Evolutionary conservation across 208 protist genomes (phyloP).

Genomic region (Angomonas ambiguus): DNA sequence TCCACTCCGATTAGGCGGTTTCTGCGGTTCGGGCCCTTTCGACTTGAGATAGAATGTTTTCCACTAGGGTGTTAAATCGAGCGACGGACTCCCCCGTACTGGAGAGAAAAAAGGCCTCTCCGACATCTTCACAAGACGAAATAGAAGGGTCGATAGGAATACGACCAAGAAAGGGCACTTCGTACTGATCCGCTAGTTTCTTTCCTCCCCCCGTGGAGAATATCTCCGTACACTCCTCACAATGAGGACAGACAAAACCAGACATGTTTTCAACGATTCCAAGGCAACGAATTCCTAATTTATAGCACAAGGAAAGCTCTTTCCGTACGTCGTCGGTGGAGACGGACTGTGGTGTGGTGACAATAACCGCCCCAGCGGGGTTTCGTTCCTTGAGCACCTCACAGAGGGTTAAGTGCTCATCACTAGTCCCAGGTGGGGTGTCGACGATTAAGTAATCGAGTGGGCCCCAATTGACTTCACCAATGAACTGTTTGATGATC

Average conservation of each 20-base stretch:
- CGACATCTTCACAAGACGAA: conserved; percentile 68
- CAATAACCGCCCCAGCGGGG: conserved; percentile 76
- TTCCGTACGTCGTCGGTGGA: conserved; percentile 90
- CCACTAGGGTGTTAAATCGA: conserved; percentile 47
- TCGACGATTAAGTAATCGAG: conserved; percentile 92
- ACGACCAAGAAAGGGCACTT: conserved; percentile 73
- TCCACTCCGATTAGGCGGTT: conserved; percentile 5
- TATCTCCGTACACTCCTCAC: conserved; percentile 84
- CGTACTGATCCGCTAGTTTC: conserved; percentile 70
- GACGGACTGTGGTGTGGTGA: conserved; percentile 90
- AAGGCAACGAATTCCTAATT: conserved; percentile 76
- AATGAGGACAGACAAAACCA: conserved; percentile 91
- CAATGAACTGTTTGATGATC: conserved; percentile 93
- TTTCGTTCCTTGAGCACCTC: conserved; percentile 64
- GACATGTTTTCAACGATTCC: conserved; percentile 94
- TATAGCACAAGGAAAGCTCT: conserved; percentile 89
- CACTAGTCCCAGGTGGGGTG: conserved; percentile 91
- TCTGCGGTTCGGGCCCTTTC: too few relatives aligned
- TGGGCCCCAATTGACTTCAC: conserved; percentile 82
- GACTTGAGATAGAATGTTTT: conserved; percentile 50
- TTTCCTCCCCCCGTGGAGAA: conserved; percentile 81
- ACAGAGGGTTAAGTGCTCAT: conserved; percentile 90
- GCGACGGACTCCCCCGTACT: conserved; percentile 34
- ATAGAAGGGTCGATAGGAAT: conserved; percentile 82
- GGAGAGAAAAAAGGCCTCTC: conserved; percentile 42